Evolutionary conservation across 352 stramenopile genomes (phyloP), one percentile per base, ranked within the genome.

Genomic region (Phytophthora gonapodyides): DNA sequence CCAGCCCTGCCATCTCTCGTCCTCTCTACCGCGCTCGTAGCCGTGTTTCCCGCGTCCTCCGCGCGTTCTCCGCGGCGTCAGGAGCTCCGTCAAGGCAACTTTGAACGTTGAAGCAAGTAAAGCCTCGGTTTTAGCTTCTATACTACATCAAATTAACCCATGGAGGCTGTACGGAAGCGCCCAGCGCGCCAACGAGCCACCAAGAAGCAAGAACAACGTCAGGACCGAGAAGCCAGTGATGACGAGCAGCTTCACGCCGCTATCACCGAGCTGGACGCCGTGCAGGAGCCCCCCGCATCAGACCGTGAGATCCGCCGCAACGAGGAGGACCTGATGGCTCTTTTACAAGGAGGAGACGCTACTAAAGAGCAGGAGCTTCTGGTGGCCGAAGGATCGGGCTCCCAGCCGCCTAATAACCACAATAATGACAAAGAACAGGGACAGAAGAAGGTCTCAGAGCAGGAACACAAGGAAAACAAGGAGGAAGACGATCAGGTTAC

Each of bases 221-320:
- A 53, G 27, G 30, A 55, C 13, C 52, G 36, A 35, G 19, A 58
- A n/a, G 34, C 30, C 16, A 55, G 37, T 21, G 57, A 71, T 7
- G 52, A 67, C 3, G 66, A 72, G 7, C 44, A 63, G 8, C 19
- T 67, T 11, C 41, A 68, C 21, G 46, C 45, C 6, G 61, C 44
- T 6, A 69, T 52, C 11, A 47, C 57, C 2, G 64, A 70, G 33
- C 38, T 65, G 11, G 58, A 71, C 40, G 38, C 51, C 0, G 36
- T 60, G 8, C 44, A 64, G 41, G 53, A 71, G 13, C 61, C 19
- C 12, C 7, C 27, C 21, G 42, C 53, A 15, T 63, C 51, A 2
- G 73, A 82, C 15, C 44, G 31, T n/a, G 79, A 89, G 52, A 86
- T 90, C 58, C 61, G 43, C 21, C 71, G 78, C 42, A 80, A 88